A percentile compares a stretch with the other conserved stretches of the same genome.
phyloP scores from a whole-genome alignment of 2,329 filamentous ascomycete species.

The Trichoderma afroharzianum region DNA sequence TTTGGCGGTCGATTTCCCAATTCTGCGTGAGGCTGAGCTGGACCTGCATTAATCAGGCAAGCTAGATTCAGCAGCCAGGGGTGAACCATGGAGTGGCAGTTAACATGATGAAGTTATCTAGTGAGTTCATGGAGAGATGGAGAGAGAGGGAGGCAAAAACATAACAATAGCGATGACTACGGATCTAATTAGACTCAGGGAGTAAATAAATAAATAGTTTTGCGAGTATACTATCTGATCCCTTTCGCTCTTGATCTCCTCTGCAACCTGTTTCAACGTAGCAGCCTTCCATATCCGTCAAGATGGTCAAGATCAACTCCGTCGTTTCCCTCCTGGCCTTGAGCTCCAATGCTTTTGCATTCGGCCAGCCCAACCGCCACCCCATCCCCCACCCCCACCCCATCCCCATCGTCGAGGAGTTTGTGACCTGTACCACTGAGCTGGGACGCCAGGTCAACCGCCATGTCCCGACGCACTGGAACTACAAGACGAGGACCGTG shows the following conservation, averaged over 20 bases:
- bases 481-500: constrained; percentile 3
- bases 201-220: not conserved
- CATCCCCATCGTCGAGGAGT: not conserved
- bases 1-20: not conserved
- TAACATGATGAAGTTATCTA: not conserved
- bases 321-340: constrained; percentile 3
- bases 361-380: not conserved
- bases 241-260: not conserved
- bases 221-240: not conserved
- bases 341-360: constrained; percentile 3
- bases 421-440: not conserved
- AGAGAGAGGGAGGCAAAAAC: not conserved
- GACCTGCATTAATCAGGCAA: not conserved
- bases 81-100: not conserved
- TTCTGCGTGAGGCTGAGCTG: not conserved
- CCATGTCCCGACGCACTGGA: constrained; percentile 7
- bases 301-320: constrained; percentile 12
- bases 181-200: not conserved
- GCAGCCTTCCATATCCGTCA: not conserved
- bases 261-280: not conserved
- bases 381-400: not conserved
- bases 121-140: not conserved
- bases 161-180: not conserved
- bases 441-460: not conserved
- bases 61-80: not conserved